phyloP scores from a whole-genome alignment of 768 basidiomycete genomes.

The Leucocoprinus sp. region DNA sequence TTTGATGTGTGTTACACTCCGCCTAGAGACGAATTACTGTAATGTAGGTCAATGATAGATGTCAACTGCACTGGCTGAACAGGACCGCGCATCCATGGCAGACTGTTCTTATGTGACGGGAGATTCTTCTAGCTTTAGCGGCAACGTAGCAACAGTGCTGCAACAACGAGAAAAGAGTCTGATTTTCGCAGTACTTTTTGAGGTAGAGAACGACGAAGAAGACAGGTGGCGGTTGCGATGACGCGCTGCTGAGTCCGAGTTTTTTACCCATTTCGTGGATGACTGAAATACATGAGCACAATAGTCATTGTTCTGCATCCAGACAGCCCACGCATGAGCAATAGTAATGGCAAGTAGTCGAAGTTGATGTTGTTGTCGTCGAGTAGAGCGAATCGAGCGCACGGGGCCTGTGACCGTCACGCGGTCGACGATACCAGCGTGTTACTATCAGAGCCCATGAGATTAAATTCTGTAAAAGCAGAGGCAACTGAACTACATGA shows the following conservation, averaged over 20 bases:
- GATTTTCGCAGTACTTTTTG: constrained; percentile 97
- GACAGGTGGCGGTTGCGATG: constrained; percentile 90
- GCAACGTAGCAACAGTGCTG: constrained; percentile 94
- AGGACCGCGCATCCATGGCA: too few relatives aligned
- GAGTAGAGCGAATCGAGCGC: constrained; percentile 38
- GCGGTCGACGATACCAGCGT: constrained; percentile 86
- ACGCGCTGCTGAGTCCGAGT: constrained; percentile 80
- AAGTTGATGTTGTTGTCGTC: constrained; percentile 71
- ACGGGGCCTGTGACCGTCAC: constrained; percentile 67
- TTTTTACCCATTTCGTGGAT: constrained; percentile 85
- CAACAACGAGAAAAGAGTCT: constrained; percentile 86
- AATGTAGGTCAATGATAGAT: too few relatives aligned
- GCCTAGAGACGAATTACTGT: too few relatives aligned
- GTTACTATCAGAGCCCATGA: constrained; percentile 55
- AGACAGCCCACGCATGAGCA: constrained; percentile 38
- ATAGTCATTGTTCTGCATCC: background rate
- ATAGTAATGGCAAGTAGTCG: constrained; percentile 79
- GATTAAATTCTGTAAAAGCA: background rate
- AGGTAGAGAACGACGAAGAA: constrained; percentile 96
- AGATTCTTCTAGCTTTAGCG: constrained; percentile 91
- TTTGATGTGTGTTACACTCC: too few relatives aligned
- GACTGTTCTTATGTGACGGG: too few relatives aligned
- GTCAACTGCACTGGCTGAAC: constrained; percentile 56
- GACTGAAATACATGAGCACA: constrained; percentile 32
- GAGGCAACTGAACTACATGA: constrained; percentile 11